Evolutionary conservation across 306 rosid genomes (phyloP).

Genomic region (Cucumis sativus): Cucumber_9930_V3 NC_026661.2:4758501-4759000

Average conservation of each 20-base stretch:
- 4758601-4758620: conserved; percentile 96
- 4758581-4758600: conserved; percentile 50
- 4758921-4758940: not conserved
- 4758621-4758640: conserved; percentile 88
- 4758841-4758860: not conserved
- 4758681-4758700: conserved; percentile 95
- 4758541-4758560: not conserved
- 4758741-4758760: too few relatives aligned
- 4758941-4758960: not conserved
- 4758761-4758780: too few relatives aligned
- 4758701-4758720: conserved; percentile 4
- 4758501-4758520: not conserved
- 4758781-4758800: too few relatives aligned
- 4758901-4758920: not conserved
- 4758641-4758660: conserved; percentile 96
- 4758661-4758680: conserved; percentile 96
- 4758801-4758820: too few relatives aligned
- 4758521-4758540: not conserved
- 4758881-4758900: not conserved
- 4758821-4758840: too few relatives aligned
- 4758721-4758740: not conserved
- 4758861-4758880: not conserved
- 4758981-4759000: not conserved
- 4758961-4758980: not conserved
- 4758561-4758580: conserved; percentile 4